Evolutionary conservation across 2,329 filamentous ascomycete genomes (phyloP), one percentile per base, ranked within the genome.

Genomic region (Aspergillus ochraceoroseus): DNA sequence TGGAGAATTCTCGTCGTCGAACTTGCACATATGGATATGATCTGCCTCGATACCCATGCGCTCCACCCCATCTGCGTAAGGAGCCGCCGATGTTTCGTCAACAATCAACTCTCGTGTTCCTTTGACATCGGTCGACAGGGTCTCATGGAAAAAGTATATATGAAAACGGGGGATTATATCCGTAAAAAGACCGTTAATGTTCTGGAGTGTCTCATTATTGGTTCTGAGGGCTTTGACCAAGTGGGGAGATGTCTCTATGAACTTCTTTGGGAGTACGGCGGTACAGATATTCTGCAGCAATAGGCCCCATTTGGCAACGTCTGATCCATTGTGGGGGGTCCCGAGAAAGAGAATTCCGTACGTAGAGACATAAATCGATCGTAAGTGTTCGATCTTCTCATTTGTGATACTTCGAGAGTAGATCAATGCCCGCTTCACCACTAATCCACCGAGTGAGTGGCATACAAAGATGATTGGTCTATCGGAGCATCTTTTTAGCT

Each of bases 121-220:
- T 51, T 76, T 82, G 23, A 87, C 54, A 48, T 86, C 78, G 0
- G 82, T 85, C 46, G 81, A 82, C 51, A 82, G 77, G 31, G 80
- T 82, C 57, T 89, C 85, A 40, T 87, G 83, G 25, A 80, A 85
- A 74, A 87, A 86, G 54, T 84, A 83, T 35, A 88, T 79, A 49
- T 79, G 75, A 56, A 85, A 87, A 1, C 79, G 73, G 41, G 79
- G 75, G 47, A 85, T 80, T 18, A 87, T 79, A 36, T 87, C 80
- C 12, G 82, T 70, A 51, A 89, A 89, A 42, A 82, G 74, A 36
- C 71, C 77, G 59, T 85, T 87, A 61, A 89, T 87, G 45, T 82
- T 81, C 53, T 83, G 77, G 4, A 89, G 64, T 0, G 77, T 84
- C 63, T 87, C 84, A 43, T 82, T 87, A 55, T 87, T 80, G 35